Percentiles rank a stretch among this genome's conserved stretches.
phyloP scores from a whole-genome alignment of 148 eudicot species.

The Vaccinium corymbosum region DNA sequence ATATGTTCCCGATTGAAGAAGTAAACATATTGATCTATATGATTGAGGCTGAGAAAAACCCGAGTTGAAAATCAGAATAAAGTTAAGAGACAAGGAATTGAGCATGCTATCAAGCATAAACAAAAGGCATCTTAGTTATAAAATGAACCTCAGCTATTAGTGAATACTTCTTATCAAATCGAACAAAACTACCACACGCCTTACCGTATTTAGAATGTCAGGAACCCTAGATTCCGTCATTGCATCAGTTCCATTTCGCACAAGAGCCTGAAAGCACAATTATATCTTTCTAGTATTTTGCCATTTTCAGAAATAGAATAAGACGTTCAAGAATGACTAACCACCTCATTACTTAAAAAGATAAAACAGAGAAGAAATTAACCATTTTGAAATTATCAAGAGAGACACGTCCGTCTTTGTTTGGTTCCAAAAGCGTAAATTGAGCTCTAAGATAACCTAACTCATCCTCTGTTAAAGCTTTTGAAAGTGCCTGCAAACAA shows the following conservation, averaged over 20 bases:
- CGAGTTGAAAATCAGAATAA: background rate
- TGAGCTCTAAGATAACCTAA: slow-evolving; percentile 53
- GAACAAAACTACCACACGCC: background rate
- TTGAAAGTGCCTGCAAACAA: slow-evolving; percentile 56
- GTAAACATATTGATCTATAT: background rate
- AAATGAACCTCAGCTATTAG: background rate
- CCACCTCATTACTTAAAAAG: background rate
- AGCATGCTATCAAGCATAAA: background rate
- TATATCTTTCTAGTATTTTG: background rate
- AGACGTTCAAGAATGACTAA: background rate
- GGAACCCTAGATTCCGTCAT: slow-evolving; percentile 67
- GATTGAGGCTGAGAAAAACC: background rate
- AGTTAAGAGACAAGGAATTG: background rate
- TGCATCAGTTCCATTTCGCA: slow-evolving; percentile 55
- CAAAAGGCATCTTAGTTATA: background rate
- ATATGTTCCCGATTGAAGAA: background rate
- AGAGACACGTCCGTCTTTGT: slow-evolving; percentile 32
- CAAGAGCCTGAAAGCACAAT: slow-evolving; percentile 46
- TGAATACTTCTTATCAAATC: background rate
- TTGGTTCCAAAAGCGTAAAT: slow-evolving; percentile 41
- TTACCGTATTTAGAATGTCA: slow-evolving; percentile 53
- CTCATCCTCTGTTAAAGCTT: slow-evolving; percentile 71
- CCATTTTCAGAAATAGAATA: background rate
- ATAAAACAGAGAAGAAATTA: slow-evolving; percentile 6
- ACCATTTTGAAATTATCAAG: slow-evolving; percentile 40